Percentiles rank a stretch among this genome's conserved stretches.
Conservation (phyloP, 805 yeast genomes). For the Tetrapisispora fleetii region DNA sequence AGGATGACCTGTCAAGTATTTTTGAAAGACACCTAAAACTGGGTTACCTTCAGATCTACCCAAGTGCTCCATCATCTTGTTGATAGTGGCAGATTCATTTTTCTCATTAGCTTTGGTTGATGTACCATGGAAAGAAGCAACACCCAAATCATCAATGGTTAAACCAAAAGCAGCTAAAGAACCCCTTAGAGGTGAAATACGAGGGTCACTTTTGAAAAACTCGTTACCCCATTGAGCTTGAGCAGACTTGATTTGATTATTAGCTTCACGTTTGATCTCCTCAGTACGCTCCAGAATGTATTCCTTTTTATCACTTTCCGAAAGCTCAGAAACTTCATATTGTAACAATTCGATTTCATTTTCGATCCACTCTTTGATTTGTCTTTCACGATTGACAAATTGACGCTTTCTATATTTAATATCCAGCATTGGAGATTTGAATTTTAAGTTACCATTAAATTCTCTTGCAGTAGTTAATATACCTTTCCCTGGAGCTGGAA, state of each 20-base stretch:
- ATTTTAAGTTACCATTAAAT: constrained; percentile 69
- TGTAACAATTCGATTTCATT: constrained; percentile 60
- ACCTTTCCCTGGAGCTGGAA: constrained; percentile 99
- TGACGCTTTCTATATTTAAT: constrained; percentile 92
- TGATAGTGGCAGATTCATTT: constrained; percentile 89
- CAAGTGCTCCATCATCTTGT: constrained; percentile 86
- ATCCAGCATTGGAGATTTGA: constrained; percentile 71
- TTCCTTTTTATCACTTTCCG: constrained; percentile 39
- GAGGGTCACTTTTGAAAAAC: constrained; percentile 81
- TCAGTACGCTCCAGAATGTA: constrained; percentile 77
- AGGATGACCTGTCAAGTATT: constrained; percentile 98
- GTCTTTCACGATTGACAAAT: constrained; percentile 64
- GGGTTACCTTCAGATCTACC: constrained; percentile 98
- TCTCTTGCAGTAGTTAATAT: constrained; percentile 96
- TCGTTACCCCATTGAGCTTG: constrained; percentile 92
- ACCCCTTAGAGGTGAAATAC: constrained; percentile 95
- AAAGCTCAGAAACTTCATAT: constrained; percentile 55
- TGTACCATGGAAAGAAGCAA: constrained; percentile 98
- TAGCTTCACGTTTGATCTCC: constrained; percentile 77
- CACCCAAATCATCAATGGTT: constrained; percentile 89
- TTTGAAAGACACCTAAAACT: constrained; percentile 96
- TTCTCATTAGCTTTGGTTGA: constrained; percentile 97
- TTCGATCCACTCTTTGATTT: constrained; percentile 78
- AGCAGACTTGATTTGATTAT: constrained; percentile 77
- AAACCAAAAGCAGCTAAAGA: constrained; percentile 90